Percentiles rank a stretch among this genome's conserved stretches.
Evolutionary conservation across 768 basidiomycete species (phyloP).

Genomic region (Leccinum variicolor): DNA sequence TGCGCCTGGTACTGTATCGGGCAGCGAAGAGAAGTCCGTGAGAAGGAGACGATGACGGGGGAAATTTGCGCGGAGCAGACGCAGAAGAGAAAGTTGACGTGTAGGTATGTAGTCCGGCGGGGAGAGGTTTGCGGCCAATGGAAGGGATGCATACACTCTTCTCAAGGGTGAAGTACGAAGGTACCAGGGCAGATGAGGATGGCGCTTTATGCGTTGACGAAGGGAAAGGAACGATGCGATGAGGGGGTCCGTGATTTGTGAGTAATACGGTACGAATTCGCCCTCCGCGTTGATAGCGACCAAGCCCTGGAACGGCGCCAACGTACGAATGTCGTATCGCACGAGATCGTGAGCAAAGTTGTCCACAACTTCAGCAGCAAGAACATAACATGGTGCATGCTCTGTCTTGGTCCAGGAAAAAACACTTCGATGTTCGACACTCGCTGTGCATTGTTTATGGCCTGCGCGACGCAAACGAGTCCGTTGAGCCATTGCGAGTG

Average conservation of each 20-base stretch:
- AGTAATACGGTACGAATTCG: constrained; percentile 82
- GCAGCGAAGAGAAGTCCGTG: constrained; percentile 87
- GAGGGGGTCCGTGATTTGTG: constrained; percentile 80
- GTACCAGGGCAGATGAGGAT: constrained; percentile 56
- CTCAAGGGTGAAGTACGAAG: constrained; percentile 56
- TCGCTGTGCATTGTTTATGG: constrained; percentile 44
- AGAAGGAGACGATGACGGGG: constrained; percentile 92
- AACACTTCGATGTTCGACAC: constrained; percentile 71
- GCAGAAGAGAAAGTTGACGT: constrained; percentile 79
- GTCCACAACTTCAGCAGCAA: constrained; percentile 97
- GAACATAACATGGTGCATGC: constrained; percentile 83
- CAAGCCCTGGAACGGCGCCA: constrained; percentile 80
- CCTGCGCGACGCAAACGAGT: constrained; percentile 51
- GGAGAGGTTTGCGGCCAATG: constrained; percentile 90
- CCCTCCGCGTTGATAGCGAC: constrained; percentile 76
- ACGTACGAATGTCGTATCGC: constrained; percentile 78
- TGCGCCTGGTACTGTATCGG: constrained; percentile 66
- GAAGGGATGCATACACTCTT: constrained; percentile 62
- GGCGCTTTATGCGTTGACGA: constrained; percentile 56
- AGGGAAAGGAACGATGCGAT: constrained; percentile 74
- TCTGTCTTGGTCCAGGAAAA: constrained; percentile 81
- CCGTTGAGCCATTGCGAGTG: constrained; percentile 70
- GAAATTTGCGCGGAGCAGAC: constrained; percentile 77
- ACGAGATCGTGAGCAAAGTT: constrained; percentile 97
- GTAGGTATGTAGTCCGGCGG: constrained; percentile 91